phyloP scores from a whole-genome alignment of 1,284 basidiomycete species.

The Papiliotrema fonsecae region DNA sequence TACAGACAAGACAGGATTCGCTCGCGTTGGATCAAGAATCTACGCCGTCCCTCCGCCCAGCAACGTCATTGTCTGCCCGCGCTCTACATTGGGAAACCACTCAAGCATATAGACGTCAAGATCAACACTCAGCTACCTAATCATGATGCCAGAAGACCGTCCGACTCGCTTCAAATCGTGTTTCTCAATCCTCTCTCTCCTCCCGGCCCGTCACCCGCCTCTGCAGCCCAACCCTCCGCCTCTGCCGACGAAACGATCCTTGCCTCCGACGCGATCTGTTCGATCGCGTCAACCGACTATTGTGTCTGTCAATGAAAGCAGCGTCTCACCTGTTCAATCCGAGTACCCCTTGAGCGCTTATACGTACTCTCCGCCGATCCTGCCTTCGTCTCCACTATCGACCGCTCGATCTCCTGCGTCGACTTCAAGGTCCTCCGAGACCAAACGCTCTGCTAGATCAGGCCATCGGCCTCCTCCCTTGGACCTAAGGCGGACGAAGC shows the following conservation, averaged over 20 bases:
- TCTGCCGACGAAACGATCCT: conserved; percentile 4
- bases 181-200: conserved; percentile 33
- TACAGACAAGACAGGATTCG: too few relatives aligned
- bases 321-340: conserved; percentile 19
- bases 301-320: conserved; percentile 7
- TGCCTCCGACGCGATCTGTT: conserved; percentile 7
- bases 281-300: conserved; percentile 15
- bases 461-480: conserved; percentile 25
- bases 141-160: background rate
- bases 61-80: too few relatives aligned
- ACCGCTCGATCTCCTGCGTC: background rate
- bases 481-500: conserved; percentile 20
- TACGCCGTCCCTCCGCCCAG: too few relatives aligned
- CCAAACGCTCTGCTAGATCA: background rate
- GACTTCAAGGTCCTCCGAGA: background rate
- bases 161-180: conserved; percentile 27
- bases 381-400: background rate
- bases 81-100: too few relatives aligned
- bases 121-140: too few relatives aligned
- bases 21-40: too few relatives aligned
- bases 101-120: too few relatives aligned
- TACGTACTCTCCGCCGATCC: conserved; percentile 5
- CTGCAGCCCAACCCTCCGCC: conserved; percentile 19
- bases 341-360: conserved; percentile 10
- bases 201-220: conserved; percentile 35